Conservation (phyloP, 169 alveolate genomes). For the Amoebophrya sp. region DNA sequence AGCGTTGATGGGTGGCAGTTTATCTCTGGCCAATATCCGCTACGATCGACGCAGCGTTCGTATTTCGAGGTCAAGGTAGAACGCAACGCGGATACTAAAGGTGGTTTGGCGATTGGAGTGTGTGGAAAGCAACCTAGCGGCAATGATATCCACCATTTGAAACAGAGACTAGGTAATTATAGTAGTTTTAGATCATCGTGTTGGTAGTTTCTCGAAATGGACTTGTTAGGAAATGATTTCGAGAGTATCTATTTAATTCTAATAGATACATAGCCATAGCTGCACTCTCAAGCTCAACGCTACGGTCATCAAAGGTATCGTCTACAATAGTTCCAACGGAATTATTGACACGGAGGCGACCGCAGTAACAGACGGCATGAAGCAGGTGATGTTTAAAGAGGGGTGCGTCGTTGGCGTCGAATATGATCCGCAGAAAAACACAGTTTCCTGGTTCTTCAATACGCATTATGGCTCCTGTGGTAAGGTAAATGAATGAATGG, state of each 20-base stretch:
- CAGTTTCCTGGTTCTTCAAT: neutral
- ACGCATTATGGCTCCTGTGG: too few relatives aligned
- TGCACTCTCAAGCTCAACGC: too few relatives aligned
- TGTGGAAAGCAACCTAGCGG: neutral
- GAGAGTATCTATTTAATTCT: too few relatives aligned
- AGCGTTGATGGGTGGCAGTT: slow-evolving; percentile 2
- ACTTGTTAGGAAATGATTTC: too few relatives aligned
- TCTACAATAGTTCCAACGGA: neutral
- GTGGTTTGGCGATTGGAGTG: slow-evolving; percentile 3
- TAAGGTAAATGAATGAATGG: too few relatives aligned
- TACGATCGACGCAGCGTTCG: neutral
- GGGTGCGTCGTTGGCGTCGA: neutral
- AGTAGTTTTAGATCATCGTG: too few relatives aligned
- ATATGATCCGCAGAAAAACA: neutral
- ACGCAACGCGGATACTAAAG: neutral
- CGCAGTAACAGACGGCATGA: neutral
- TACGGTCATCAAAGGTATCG: too few relatives aligned
- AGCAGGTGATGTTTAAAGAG: slow-evolving; percentile 19
- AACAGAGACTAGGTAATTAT: neutral
- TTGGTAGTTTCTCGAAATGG: too few relatives aligned
- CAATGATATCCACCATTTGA: neutral
- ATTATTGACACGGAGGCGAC: neutral
- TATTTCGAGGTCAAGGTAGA: slow-evolving; percentile 11
- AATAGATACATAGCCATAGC: too few relatives aligned
- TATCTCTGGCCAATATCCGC: neutral